Evolutionary conservation across 2,329 filamentous ascomycete species (phyloP), one percentile per base, ranked within the genome.

Genomic region (Botrytis deweyae): DNA sequence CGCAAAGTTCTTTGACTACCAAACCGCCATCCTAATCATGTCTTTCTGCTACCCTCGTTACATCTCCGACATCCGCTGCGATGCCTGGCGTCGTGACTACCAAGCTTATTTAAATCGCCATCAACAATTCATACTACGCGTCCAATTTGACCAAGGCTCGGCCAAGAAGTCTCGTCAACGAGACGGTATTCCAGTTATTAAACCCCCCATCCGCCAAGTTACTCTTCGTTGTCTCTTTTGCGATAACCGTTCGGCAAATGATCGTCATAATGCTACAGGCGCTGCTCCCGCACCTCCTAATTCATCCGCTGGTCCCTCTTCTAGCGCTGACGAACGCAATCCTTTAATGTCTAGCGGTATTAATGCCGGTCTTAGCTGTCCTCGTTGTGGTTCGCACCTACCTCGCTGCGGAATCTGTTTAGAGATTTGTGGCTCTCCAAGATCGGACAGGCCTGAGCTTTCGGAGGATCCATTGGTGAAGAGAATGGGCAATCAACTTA

Each of bases 211-310:
- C 3, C 86, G 90, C 46, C 92, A 93, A 82, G 88, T 95, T 71
- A 89, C 91, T 7, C 87, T 96, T 67, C 89, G 92, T 65, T 96
- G 93, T 82, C 87, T 92, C 66, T 93, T 93, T 83, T 96, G 93
- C 83, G 90, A 92, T 78, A 86, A 88, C 49, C 86, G 89, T 80
- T 87, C 87, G 38, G 83, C 84, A 59, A 85, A 85, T 73, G 83
- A 82, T 66, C 75, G 78, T 63, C 73, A 75, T 29, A 78, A 79
- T 72, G 69, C 77, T 72, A 72, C 77, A 38, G 77, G 67, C 67
- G 40, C 72, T 42, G 55, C 52, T 33, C 71, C 71, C 6, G 71
- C 16, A 22, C 71, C 71, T 16, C 70, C 68, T 64, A 63, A 68
- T 58, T 67, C 77, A 44, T 70, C 74, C 36, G 73, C 75, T 6